These are phyloP conservation scores for Chlamydomonas eustigma DNA, from an alignment of 139 green algal genomes.

Conservation along the genomic window DNA sequence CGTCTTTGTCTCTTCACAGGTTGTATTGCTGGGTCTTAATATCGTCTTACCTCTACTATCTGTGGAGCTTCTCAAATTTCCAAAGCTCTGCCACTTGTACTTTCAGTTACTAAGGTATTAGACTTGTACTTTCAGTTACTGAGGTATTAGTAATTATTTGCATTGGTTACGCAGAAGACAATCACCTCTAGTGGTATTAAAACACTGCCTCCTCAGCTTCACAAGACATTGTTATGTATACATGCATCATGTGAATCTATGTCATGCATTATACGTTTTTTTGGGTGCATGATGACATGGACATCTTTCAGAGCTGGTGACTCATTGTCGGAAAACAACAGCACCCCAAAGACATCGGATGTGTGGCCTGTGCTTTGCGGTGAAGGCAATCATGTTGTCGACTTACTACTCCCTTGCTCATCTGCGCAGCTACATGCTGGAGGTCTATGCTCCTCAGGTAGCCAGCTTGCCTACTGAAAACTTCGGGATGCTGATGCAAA, in stretches of 20 bases:
- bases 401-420: background rate
- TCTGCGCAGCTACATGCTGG: background rate
- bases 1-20: constrained; percentile 9
- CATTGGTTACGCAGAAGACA: background rate
- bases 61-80: constrained; percentile 23
- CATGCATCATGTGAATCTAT: too few species aligned
- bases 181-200: background rate
- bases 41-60: constrained; percentile 25
- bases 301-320: too few species aligned
- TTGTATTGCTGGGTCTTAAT: constrained; percentile 26
- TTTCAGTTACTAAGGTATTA: constrained; percentile 20
- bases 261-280: too few species aligned
- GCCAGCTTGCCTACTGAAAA: constrained; percentile 4
- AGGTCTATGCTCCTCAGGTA: constrained; percentile 5
- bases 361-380: too few species aligned
- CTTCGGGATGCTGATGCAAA: constrained; percentile 16
- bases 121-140: constrained; percentile 3
- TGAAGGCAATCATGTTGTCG: too few species aligned
- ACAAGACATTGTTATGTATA: too few species aligned
- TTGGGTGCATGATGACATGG: too few species aligned
- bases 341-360: too few species aligned
- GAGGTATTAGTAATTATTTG: background rate
- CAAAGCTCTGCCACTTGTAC: constrained; percentile 27
- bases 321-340: too few species aligned
- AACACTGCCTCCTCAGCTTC: too few species aligned